Evolutionary conservation across 2,329 filamentous ascomycete species (phyloP).

Genomic region (Ascosphaera apis): DNA sequence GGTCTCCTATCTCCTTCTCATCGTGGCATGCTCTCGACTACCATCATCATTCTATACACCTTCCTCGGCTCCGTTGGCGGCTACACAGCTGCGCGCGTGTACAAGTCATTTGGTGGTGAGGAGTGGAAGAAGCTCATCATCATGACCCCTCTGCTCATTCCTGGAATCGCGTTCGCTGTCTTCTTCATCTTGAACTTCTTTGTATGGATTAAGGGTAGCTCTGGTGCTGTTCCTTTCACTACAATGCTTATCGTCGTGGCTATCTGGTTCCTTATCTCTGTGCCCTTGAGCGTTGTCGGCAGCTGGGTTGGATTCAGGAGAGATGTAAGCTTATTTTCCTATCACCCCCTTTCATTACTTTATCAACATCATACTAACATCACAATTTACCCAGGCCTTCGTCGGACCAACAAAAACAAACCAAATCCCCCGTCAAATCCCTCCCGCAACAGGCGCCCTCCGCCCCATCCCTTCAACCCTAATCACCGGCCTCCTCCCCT

Average conservation of each 20-base stretch:
- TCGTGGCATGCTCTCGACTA: constrained; percentile 76
- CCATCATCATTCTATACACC: constrained; percentile 83
- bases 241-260: constrained; percentile 85
- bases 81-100: constrained; percentile 70
- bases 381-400: constrained; percentile 25
- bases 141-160: constrained; percentile 66
- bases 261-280: constrained; percentile 95
- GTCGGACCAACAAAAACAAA: constrained; percentile 78
- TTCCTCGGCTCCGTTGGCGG: constrained; percentile 81
- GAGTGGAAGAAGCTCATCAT: constrained; percentile 87
- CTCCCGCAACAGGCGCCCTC: constrained; percentile 60
- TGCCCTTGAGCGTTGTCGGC: constrained; percentile 70
- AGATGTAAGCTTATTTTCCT: constrained; percentile 14
- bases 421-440: constrained; percentile 94
- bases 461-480: constrained; percentile 75
- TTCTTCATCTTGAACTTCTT: constrained; percentile 96
- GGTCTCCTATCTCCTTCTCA: constrained; percentile 93
- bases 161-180: constrained; percentile 58
- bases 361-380: neutral
- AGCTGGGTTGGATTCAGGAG: constrained; percentile 86
- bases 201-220: constrained; percentile 80
- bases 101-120: constrained; percentile 84
- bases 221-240: constrained; percentile 81
- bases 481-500: constrained; percentile 76
- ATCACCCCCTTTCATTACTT: neutral